phyloP scores from a whole-genome alignment of 352 stramenopile genomes.

The Phytophthora ramorum region DNA sequence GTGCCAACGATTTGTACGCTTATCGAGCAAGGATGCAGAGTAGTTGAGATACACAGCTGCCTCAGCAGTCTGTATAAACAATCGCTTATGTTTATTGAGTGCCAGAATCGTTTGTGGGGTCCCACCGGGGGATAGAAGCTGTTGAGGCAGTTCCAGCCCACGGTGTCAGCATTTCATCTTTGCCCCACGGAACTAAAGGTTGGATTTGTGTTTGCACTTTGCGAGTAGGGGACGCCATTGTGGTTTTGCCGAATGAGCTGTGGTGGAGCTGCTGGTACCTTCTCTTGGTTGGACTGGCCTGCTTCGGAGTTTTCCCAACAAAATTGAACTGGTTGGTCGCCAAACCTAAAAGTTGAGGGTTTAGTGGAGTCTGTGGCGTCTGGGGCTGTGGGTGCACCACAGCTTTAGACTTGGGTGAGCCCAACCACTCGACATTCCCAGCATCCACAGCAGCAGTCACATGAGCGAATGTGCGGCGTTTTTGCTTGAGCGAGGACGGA shows the following conservation, averaged over 20 bases:
- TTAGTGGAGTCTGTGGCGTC: constrained; percentile 6
- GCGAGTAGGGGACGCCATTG: neutral
- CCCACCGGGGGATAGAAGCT: constrained; percentile 18
- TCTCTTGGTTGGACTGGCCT: constrained; percentile 26
- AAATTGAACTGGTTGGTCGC: constrained; percentile 60
- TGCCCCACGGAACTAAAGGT: constrained; percentile 10
- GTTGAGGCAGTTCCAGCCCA: constrained; percentile 23
- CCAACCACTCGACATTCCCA: constrained; percentile 20
- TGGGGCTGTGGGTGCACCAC: constrained; percentile 1
- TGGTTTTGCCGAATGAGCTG: constrained; percentile 11
- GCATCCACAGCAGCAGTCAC: constrained; percentile 33
- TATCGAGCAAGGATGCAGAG: neutral
- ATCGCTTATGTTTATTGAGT: neutral
- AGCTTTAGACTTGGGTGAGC: constrained; percentile 10
- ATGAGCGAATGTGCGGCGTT: constrained; percentile 55
- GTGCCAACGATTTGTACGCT: neutral
- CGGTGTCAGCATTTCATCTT: constrained; percentile 12
- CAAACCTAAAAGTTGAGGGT: constrained; percentile 43
- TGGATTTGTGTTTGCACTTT: constrained; percentile 23
- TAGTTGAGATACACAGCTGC: neutral
- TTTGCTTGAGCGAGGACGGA: constrained; percentile 56
- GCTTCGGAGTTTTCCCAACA: constrained; percentile 7
- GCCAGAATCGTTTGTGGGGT: neutral
- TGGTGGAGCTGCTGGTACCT: constrained; percentile 24
- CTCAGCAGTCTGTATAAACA: neutral